Evolutionary conservation across 768 basidiomycete genomes (phyloP).

Genomic region (Austroboletus festivus): DNA sequence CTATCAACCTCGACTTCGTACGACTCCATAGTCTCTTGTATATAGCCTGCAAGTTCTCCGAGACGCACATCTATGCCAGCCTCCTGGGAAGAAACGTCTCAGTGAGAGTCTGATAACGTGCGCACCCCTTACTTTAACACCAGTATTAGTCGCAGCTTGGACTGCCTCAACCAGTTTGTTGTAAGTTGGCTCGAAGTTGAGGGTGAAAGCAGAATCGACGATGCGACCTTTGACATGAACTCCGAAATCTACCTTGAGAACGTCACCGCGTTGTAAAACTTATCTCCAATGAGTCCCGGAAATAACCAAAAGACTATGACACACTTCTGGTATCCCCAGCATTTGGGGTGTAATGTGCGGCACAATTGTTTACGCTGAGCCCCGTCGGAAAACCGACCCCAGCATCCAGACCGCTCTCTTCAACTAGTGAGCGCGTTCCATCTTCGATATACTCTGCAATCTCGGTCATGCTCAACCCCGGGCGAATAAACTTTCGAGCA

Average conservation of each 20-base stretch:
- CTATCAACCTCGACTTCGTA: conserved; percentile 95
- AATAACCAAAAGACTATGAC: conserved; percentile 23
- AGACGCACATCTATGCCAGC: conserved; percentile 94
- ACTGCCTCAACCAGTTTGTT: conserved; percentile 88
- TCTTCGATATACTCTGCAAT: conserved; percentile 94
- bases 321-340: conserved; percentile 81
- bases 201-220: conserved; percentile 92
- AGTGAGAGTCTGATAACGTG: conserved; percentile 1
- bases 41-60: conserved; percentile 85
- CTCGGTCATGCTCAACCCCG: conserved; percentile 92
- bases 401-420: conserved; percentile 79
- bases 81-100: conserved; percentile 50
- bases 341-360: conserved; percentile 96
- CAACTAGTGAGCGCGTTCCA: conserved; percentile 85
- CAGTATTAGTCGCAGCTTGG: conserved; percentile 90
- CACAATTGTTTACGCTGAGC: conserved; percentile 88
- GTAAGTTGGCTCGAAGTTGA: conserved; percentile 86
- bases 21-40: conserved; percentile 99
- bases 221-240: conserved; percentile 98
- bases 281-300: conserved; percentile 10
- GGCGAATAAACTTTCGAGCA: conserved; percentile 79
- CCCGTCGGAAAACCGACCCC: conserved; percentile 98
- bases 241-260: conserved; percentile 96
- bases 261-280: conserved; percentile 83
- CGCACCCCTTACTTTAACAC: conserved; percentile 62